Evolutionary conservation across 75 land plant species (phyloP).

Genomic region (Picea glauca): DNA sequence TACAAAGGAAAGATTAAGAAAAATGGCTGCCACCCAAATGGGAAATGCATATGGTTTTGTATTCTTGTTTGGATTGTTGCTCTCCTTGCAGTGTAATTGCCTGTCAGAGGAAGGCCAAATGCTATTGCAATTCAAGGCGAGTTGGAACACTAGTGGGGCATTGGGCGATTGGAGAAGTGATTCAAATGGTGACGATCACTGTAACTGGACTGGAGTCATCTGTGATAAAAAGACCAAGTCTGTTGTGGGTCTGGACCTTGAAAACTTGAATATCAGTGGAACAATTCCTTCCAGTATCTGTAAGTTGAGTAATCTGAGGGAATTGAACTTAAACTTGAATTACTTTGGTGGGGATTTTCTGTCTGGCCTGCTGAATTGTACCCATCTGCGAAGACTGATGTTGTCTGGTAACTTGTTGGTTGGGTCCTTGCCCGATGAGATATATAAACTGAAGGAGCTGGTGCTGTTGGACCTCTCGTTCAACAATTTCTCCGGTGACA

Average conservation of each 20-base stretch:
- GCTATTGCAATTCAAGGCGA: not conserved
- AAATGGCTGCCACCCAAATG: not conserved
- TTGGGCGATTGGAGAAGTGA: not conserved
- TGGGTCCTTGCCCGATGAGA: conserved; percentile 52
- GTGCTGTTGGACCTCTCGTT: conserved; percentile 12
- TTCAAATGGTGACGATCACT: conserved; percentile 6
- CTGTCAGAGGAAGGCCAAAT: conserved; percentile 7
- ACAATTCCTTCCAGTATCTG: conserved; percentile 27
- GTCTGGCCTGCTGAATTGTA: conserved; percentile 33
- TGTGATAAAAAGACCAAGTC: conserved; percentile 17
- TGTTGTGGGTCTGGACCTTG: conserved; percentile 20
- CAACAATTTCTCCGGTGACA: conserved; percentile 48
- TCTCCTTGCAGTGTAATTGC: not conserved
- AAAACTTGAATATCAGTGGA: conserved; percentile 12
- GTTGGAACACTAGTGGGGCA: not conserved
- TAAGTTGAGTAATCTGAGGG: conserved; percentile 28
- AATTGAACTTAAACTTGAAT: conserved; percentile 45
- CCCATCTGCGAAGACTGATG: conserved; percentile 27
- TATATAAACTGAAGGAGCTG: conserved; percentile 34
- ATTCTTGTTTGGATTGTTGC: not conserved
- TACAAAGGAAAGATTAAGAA: too few relatives aligned
- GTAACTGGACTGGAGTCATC: conserved; percentile 34
- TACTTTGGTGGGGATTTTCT: conserved; percentile 52
- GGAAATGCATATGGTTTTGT: not conserved
- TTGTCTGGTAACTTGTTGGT: conserved; percentile 44